Base-by-base conservation (phyloP, 192 early-diverging fungal genomes). In the Coemansia sp. region DNA sequence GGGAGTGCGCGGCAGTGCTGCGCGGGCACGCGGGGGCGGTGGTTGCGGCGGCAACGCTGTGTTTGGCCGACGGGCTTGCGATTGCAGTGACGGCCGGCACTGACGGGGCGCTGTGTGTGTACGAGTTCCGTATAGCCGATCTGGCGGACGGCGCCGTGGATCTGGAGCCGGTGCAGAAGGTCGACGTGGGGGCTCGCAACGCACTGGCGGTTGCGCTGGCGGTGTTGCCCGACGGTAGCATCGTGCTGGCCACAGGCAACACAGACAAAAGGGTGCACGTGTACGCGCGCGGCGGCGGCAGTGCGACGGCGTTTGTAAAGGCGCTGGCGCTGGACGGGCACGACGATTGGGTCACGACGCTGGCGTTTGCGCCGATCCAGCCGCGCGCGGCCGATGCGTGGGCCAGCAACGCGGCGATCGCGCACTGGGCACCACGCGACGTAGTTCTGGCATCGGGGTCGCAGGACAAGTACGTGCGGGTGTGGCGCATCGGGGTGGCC, bases 381-480 rank as follows among this genome's bases (percentile, higher is more conserved):
- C 70, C 73, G 9, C 61, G 45, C 42, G 46, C 59, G 11, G 58
- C 58, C 29, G 55, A 33, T 9, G 7, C 52, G 32, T 57, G 55
- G 33, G 29, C 9, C 14, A 11, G 20, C 7, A 70, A 70, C 49
- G 49, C 46, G 36, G 56, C 69, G 14, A 73, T 62, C 15, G 54
- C 62, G 34, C 87, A 90, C 59, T 87, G 92, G 64, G 69, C 66
- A n/a, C 67, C 83, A 7, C 90, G 92, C 17, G 91, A 96, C 78
- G 65, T 96, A 45, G 72, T 97, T n/a, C 66, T 99, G 46, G 94
- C 95, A 2, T 90, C 88, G 61, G 92, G 85, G 29, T 92, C 92
- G 33, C 91, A 97, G 75, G 97, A 99, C 81, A 90, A 89, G 74
- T 92, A 94, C 71, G 89, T 97, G 64, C 87, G 97, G 19, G 74